Evolutionary conservation across 31 red algal species (phyloP).

Genomic region (Asparagopsis taxiformis): DNA sequence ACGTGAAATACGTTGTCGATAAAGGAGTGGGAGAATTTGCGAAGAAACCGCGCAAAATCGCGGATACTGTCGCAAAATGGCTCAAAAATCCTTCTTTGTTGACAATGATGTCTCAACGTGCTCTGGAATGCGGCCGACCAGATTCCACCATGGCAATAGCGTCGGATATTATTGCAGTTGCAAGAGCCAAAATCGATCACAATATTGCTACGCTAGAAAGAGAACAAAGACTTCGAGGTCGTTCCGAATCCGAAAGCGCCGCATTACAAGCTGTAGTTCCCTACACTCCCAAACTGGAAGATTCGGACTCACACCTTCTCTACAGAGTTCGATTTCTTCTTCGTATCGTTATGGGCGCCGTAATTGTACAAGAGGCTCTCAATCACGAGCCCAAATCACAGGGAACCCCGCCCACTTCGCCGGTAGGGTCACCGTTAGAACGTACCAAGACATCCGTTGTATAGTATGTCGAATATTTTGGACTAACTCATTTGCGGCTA

Average conservation of each 20-base stretch:
- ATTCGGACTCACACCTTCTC: constrained; percentile 30
- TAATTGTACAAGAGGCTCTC: constrained; percentile 31
- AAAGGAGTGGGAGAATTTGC: constrained; percentile 75
- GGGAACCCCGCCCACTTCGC: constrained; percentile 20
- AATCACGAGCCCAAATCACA: neutral
- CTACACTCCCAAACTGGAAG: neutral
- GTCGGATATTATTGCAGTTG: constrained; percentile 43
- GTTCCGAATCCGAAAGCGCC: neutral
- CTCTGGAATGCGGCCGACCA: constrained; percentile 58
- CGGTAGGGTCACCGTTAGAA: neutral
- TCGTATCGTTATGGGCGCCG: constrained; percentile 18
- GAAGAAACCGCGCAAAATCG: constrained; percentile 65
- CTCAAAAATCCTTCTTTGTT: constrained; percentile 56
- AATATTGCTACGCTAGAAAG: constrained; percentile 30
- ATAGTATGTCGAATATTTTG: constrained; percentile 15
- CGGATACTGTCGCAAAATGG: constrained; percentile 48
- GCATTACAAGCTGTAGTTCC: neutral
- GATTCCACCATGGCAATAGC: constrained; percentile 76
- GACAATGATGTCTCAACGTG: constrained; percentile 58
- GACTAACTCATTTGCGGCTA: neutral
- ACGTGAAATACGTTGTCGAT: constrained; percentile 80
- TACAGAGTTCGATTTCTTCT: constrained; percentile 42
- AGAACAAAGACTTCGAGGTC: neutral
- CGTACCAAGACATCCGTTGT: neutral
- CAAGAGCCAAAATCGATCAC: constrained; percentile 11